A percentile compares a stretch with the other conserved stretches of the same genome.
These are phyloP conservation scores for Cylindrotheca fusiformis DNA, from an alignment of 108 stramenopile species.

Conservation along the genomic window DNA sequence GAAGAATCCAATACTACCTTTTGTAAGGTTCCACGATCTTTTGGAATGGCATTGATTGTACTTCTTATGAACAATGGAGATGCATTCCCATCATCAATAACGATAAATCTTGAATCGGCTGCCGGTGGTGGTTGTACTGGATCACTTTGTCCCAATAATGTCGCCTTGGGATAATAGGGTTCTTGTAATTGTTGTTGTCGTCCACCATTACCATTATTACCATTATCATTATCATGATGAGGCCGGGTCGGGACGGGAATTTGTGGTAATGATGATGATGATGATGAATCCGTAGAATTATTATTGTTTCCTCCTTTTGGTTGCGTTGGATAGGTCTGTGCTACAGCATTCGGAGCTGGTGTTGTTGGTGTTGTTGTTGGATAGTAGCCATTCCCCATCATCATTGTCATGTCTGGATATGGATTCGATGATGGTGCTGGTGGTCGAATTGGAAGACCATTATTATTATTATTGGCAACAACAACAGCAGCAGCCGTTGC, in stretches of 20 bases:
- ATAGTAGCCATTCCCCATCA: no score
- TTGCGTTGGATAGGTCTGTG: no score
- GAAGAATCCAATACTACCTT: constrained; percentile 2
- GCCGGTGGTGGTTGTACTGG: constrained; percentile 42
- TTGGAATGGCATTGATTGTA: constrained; percentile 60
- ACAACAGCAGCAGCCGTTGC: no score
- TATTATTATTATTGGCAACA: no score
- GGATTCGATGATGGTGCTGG: no score
- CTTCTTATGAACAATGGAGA: constrained; percentile 56
- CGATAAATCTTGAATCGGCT: constrained; percentile 54
- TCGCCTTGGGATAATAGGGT: constrained; percentile 27
- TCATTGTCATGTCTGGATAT: no score
- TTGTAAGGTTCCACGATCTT: constrained; percentile 35
- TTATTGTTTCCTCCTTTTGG: no score
- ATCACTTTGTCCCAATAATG: not conserved
- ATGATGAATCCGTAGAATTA: no score
- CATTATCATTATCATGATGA: not conserved
- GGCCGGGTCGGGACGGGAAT: not conserved
- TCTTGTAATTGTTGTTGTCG: not conserved
- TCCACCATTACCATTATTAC: constrained; percentile 2
- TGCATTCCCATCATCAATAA: constrained; percentile 60
- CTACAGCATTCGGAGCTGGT: no score
- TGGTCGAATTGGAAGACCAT: no score
- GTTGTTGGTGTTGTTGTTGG: no score
- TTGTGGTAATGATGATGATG: not conserved